Evolutionary conservation across 2,329 filamentous ascomycete genomes (phyloP), one percentile per base, ranked within the genome.

Genomic region (Fusarium burgessii): DNA sequence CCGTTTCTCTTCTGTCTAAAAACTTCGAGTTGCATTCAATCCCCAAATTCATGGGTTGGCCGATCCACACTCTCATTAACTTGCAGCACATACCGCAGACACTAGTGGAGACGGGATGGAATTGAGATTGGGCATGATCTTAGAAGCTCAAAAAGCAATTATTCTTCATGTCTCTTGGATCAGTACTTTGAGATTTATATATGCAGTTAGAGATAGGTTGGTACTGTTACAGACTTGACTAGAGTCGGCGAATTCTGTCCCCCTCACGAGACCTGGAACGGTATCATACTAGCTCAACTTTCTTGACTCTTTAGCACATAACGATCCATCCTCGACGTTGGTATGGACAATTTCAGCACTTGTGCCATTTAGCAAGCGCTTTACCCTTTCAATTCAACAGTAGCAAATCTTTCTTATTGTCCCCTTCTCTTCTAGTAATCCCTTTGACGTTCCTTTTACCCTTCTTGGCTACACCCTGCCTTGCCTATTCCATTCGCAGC

Each of bases 61-160:
- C 56, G 62, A 62, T 67, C 64, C 63, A 67, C 56, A 67, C 43
- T 66, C 64, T 67, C 64, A 67, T 67, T 62, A 67, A 62, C 63
- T 63, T 68, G 57, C 63, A 68, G 56, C 49, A 56, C 56, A 61
- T 66, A 62, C 63, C 63, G 38, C 29, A 45, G 32, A 25, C 43
- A 38, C 29, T 47, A 67, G 56, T 62, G 62, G 64, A 55, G 56
- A 32, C 43, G 38, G 42, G 27, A 62, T 59, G 59, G 58, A 43
- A 72, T 66, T 68, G 62, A 61, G 57, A 65, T 59, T 67, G 43
- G 62, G 51, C 43, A 51, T 58, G 42, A 62, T 55, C 66, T 67
- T 29, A 58, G 63, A 69, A 73, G 46, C 41, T 45, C 32, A 71
- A 66, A 51, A 73, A 73, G 71, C 59, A 73, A 72, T 70, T 67